Percentiles rank a stretch among this genome's conserved stretches.
These are phyloP conservation scores for Hypoxylon subgilvum DNA, from an alignment of 495 filamentous ascomycete species.

Conservation along the genomic window DNA sequence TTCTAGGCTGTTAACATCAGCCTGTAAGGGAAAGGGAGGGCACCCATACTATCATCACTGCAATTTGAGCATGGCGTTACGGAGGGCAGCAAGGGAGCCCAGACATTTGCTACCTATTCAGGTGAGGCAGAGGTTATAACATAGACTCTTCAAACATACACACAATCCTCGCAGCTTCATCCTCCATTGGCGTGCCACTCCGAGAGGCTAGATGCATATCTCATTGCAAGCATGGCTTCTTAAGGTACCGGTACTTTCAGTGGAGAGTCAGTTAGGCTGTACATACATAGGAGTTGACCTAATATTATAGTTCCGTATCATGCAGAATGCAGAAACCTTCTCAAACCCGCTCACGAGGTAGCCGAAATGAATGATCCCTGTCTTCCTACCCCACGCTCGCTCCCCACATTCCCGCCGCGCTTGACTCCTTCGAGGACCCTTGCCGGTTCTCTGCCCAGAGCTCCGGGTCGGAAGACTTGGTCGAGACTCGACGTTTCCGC, in stretches of 20 bases:
- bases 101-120: conserved; percentile 21
- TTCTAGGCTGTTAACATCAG: conserved; percentile 38
- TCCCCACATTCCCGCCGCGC: conserved; percentile 3
- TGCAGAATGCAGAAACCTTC: conserved; percentile 25
- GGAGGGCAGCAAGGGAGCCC: conserved; percentile 11
- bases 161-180: neutral
- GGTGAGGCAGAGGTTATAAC: too few relatives aligned
- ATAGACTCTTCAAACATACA: neutral
- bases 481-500: conserved; percentile 18
- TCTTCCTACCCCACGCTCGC: conserved; percentile 19
- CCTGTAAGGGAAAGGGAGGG: conserved; percentile 23
- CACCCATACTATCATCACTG: conserved; percentile 13
- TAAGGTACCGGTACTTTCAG: neutral
- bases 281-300: neutral
- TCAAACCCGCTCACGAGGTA: conserved; percentile 35
- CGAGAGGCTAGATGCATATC: neutral
- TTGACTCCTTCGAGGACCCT: conserved; percentile 15
- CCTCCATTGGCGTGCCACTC: neutral
- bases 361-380: conserved; percentile 8
- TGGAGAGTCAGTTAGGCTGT: too few relatives aligned
- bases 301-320: neutral
- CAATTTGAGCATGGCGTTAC: conserved; percentile 34
- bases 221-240: neutral
- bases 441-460: conserved; percentile 8
- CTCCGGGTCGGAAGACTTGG: conserved; percentile 18